These are phyloP conservation scores for Mycena rebaudengoi DNA, from an alignment of 768 basidiomycete genomes.

Conservation along the genomic window DNA sequence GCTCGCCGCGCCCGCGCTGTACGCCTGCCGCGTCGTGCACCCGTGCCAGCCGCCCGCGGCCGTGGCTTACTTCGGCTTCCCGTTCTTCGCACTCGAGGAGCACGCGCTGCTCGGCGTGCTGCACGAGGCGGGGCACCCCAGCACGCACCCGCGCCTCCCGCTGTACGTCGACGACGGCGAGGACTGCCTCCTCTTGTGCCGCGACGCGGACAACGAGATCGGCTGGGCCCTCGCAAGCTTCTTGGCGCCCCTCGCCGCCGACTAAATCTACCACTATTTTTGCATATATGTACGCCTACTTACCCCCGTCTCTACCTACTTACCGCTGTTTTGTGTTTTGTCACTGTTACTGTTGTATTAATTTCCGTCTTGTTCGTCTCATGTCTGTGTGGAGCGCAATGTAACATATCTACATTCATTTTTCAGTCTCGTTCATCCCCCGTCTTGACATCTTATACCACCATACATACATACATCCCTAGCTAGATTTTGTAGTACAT, in stretches of 20 bases:
- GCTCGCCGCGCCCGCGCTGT: conserved; percentile 63
- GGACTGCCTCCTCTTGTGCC: conserved; percentile 80
- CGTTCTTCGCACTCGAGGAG: conserved; percentile 76
- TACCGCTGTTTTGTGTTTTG: background rate
- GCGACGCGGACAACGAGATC: conserved; percentile 61
- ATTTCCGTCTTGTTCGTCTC: conserved; percentile 1
- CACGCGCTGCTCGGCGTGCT: conserved; percentile 74
- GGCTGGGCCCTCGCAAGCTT: conserved; percentile 90
- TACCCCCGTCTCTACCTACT: background rate
- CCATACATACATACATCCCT: background rate
- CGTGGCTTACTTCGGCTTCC: conserved; percentile 75
- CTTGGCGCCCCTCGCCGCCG: conserved; percentile 55
- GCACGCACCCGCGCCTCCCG: conserved; percentile 75
- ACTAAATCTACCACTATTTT: background rate
- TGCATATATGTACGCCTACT: background rate
- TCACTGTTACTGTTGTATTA: background rate
- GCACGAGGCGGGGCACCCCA: conserved; percentile 82
- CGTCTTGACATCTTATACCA: background rate
- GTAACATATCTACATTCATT: background rate
- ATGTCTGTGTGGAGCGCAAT: conserved; percentile 11
- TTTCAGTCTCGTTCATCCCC: background rate
- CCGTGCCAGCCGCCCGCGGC: conserved; percentile 70
- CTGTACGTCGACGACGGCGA: conserved; percentile 80
- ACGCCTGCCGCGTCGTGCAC: conserved; percentile 74
- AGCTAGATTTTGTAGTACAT: background rate